These are phyloP conservation scores for Coniosporium apollinis DNA, from an alignment of 495 filamentous ascomycete species.

Conservation along the genomic window DNA sequence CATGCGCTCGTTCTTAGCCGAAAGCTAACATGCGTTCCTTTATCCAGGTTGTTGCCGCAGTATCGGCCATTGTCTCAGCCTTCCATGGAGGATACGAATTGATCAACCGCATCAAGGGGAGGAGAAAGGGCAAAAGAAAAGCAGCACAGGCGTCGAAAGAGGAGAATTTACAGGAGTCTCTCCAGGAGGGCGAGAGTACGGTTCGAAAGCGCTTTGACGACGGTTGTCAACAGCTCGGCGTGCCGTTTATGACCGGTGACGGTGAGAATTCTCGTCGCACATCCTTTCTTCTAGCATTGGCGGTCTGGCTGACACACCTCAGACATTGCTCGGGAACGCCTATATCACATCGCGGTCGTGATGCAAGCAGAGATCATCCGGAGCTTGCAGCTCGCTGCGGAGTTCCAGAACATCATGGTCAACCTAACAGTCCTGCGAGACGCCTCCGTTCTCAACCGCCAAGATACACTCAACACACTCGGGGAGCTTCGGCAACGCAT, in stretches of 20 bases:
- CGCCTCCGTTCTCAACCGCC: conserved; percentile 19
- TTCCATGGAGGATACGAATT: conserved; percentile 28
- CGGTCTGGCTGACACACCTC: background rate
- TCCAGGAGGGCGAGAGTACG: conserved; percentile 16
- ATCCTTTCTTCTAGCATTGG: background rate
- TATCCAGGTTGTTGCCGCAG: conserved; percentile 24
- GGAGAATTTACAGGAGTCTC: conserved; percentile 18
- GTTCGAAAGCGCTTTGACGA: conserved; percentile 21
- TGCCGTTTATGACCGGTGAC: conserved; percentile 25
- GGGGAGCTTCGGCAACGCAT: conserved; percentile 24
- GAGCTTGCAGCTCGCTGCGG: conserved; percentile 24
- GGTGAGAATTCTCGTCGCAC: conserved; percentile 10
- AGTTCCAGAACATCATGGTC: conserved; percentile 20
- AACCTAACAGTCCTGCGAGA: conserved; percentile 26
- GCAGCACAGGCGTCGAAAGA: conserved; percentile 2
- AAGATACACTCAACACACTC: conserved; percentile 17
- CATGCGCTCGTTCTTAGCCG: no score
- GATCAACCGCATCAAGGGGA: conserved; percentile 23
- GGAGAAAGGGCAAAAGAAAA: conserved; percentile 17
- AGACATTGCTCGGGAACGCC: conserved; percentile 16
- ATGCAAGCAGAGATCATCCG: conserved; percentile 29
- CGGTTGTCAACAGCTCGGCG: conserved; percentile 18
- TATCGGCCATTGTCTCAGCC: conserved; percentile 28
- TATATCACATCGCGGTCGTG: conserved; percentile 30
- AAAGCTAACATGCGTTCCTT: no score